Evolutionary conservation across 129 eudicot species (phyloP), one percentile per base, ranked within the genome.

Genomic region (Arctium lappa): DNA sequence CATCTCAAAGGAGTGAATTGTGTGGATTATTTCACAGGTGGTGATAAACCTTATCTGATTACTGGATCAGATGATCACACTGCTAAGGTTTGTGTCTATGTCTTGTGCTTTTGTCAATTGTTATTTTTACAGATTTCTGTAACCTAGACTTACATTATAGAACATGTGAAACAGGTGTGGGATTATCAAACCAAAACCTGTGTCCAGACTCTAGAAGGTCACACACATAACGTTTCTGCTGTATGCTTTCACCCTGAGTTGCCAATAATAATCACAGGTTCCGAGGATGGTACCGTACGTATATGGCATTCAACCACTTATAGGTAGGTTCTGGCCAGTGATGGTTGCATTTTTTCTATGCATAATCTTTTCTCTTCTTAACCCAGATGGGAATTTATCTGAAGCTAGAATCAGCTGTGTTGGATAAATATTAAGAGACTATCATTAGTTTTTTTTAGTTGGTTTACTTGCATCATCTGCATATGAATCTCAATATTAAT

Each of bases 61-160:
- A 91, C 97, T 42, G 99, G 99, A 78, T 95, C 99, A 63, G 99
- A 95, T 89, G 99, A 95, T 81, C 97, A 93, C 80, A 95, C 99
- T 65, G 98, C 99, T 31, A 95, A 95, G 97, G 99, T 95, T 3
- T 86, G 83, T 80, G 46, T 71, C 60, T 78, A 5, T 66, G 77
- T 72, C 16, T 76, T 73, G 13, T 71, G 13, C 65, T 70, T 80
- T 13, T 73, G 27, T 11, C 77, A n/a, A 5, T 11, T 8, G 2
- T 70, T 30, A 72, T 29, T 22, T 63, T 72, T 76, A 33, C 65
- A 15, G 8, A 60, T 77, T 10, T n/a, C 3, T 74, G 22, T 30
- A 48, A 30, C 53, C 2, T 48, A 44, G 34, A 79, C 69, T 74
- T 44, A 42, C 62, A 73, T 79, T 69, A 34, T 74, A 22, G 65